Evolutionary conservation across 768 basidiomycete genomes (phyloP), one percentile per base, ranked within the genome.

Genomic region (Xerocomellus chrysenteron): DNA sequence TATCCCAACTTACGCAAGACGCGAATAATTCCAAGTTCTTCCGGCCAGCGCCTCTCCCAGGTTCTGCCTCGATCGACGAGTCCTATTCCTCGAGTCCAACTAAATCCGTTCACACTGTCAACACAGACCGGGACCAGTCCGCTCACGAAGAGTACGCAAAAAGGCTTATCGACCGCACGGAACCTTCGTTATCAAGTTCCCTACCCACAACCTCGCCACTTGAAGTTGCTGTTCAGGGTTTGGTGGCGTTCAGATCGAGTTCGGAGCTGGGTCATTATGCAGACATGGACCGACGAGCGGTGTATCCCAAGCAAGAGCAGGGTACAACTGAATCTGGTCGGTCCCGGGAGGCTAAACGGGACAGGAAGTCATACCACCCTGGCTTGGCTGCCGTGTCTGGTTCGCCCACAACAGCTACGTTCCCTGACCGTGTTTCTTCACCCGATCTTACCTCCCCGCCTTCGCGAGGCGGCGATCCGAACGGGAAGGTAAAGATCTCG

Each of bases 181-280:
- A 82, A 62, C 79, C 82, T 11, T 82, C 85, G 4, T 70, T 92
- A 46, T 89, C 91, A 3, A 82, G 77, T 36, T 85, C 83, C 16
- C 69, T 84, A 28, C 84, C 83, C 10, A 68, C 75, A 3, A 71
- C 75, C 19, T 83, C 80, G 7, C 74, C 83, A 26, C 69, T 81
- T 26, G 74, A 75, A 16, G 67, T 65, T 42, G 69, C 66, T 12
- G 52, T 65, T 30, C 72, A 71, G 26, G 58, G 63, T 16, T 69
- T 68, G 11, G 68, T 70, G 24, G 50, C 73, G 13, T 55, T 77
- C 53, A 83, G 90, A 47, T 82, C 90, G 8, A 90, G 86, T 68
- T 93, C 92, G 28, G 91, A 91, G 68, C 76, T 91, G 43, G 91
- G 91, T 5, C 86, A 92, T 66, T 92, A 93, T 69, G 65, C 85